A percentile compares a stretch with the other conserved stretches of the same genome.
These are phyloP conservation scores for Solanum verrucosum DNA, from an alignment of 257 asterid genomes.

Conservation along the genomic window DNA sequence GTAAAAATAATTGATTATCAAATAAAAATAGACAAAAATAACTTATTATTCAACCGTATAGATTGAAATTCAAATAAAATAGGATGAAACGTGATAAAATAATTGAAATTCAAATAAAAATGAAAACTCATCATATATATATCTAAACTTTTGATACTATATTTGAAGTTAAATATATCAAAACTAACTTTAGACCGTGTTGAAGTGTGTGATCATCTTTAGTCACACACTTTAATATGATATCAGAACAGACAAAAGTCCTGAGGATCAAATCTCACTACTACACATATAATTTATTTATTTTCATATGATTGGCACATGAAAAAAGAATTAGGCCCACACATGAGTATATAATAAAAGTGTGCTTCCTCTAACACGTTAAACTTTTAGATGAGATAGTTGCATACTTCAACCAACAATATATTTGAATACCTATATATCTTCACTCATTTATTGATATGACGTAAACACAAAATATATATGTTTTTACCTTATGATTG, in stretches of 20 bases:
- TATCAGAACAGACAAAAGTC: not conserved
- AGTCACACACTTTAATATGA: too few relatives aligned
- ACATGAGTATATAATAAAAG: not conserved
- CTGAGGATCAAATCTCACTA: not conserved
- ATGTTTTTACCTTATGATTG: not conserved
- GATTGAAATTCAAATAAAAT: not conserved
- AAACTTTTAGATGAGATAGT: too few relatives aligned
- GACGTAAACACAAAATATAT: not conserved
- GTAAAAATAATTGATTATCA: not conserved
- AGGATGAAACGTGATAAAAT: not conserved
- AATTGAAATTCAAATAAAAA: not conserved
- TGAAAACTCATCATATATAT: not conserved
- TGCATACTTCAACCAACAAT: fast-evolving
- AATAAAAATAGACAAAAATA: not conserved
- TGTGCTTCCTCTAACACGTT: fast-evolving
- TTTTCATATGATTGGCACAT: too few relatives aligned
- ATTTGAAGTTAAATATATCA: not conserved
- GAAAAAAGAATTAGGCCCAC: too few relatives aligned
- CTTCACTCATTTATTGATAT: not conserved
- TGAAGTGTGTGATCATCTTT: too few relatives aligned
- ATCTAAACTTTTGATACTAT: not conserved
- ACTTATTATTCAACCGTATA: not conserved
- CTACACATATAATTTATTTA: too few relatives aligned
- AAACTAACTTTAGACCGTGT: not conserved
- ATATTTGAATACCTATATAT: not conserved